Conservation (phyloP, 2,329 filamentous ascomycete genomes). For the Erysiphe pisi region DNA sequence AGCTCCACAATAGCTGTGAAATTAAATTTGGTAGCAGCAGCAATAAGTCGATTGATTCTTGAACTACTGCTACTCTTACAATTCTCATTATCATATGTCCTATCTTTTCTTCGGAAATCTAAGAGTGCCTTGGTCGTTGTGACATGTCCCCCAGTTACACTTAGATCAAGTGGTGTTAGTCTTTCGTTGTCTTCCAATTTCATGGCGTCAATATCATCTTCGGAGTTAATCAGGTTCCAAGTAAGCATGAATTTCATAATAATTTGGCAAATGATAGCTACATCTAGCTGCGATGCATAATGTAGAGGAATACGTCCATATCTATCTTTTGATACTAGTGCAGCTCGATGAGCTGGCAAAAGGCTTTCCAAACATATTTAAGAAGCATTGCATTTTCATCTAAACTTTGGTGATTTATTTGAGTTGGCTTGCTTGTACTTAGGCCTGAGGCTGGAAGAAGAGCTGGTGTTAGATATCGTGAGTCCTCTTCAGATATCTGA, state of each 20-base stretch:
- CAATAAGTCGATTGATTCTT: conserved; percentile 77
- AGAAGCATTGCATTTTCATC: conserved; percentile 63
- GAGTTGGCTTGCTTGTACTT: conserved; percentile 52
- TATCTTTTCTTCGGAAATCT: conserved; percentile 51
- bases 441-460: conserved; percentile 55
- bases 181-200: conserved; percentile 91
- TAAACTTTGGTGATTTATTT: conserved; percentile 53
- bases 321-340: conserved; percentile 59
- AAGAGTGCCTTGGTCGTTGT: conserved; percentile 73
- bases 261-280: conserved; percentile 78
- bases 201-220: conserved; percentile 72
- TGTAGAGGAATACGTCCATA: conserved; percentile 80
- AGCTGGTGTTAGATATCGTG: conserved; percentile 67
- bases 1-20: conserved; percentile 74
- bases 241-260: conserved; percentile 80
- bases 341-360: conserved; percentile 53
- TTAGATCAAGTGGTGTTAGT: conserved; percentile 79
- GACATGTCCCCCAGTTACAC: conserved; percentile 81
- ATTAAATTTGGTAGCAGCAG: conserved; percentile 78
- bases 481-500: conserved; percentile 38
- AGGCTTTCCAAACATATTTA: conserved; percentile 56
- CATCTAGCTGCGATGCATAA: conserved; percentile 89
- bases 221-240: conserved; percentile 77
- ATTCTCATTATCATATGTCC: conserved; percentile 47
- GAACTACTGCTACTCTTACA: conserved; percentile 58